These are phyloP conservation scores for Gracilaria vermiculophylla DNA, from an alignment of 23 red algal genomes.

Conservation along the genomic window DNA sequence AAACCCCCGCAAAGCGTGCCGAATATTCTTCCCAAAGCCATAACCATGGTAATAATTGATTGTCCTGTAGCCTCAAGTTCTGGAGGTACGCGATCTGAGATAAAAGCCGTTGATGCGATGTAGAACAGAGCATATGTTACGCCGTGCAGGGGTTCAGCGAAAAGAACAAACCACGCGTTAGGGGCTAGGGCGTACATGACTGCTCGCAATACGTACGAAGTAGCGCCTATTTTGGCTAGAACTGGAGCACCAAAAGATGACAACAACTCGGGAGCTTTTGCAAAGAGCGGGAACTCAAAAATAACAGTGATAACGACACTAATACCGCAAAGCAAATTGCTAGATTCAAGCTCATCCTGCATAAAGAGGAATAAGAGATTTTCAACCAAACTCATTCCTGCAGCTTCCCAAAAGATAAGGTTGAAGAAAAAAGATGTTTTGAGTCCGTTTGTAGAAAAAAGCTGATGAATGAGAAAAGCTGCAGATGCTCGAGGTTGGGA, in stretches of 20 bases:
- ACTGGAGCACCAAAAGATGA: conserved; percentile 32
- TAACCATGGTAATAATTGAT: conserved; percentile 13
- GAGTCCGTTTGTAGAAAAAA: neutral
- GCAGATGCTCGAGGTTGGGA: neutral
- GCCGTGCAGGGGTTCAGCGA: conserved; percentile 75
- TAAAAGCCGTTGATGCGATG: conserved; percentile 37
- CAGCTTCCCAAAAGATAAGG: conserved; percentile 45
- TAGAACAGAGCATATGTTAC: conserved; percentile 60
- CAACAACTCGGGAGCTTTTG: conserved; percentile 15
- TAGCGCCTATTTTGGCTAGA: conserved; percentile 49
- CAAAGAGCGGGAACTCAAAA: conserved; percentile 75
- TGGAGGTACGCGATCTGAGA: conserved; percentile 29
- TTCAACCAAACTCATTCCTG: conserved; percentile 65
- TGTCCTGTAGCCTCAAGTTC: conserved; percentile 59
- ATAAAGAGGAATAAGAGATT: conserved; percentile 68
- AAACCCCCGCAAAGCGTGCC: conserved; percentile 53
- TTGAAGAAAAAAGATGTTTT: conserved; percentile 28
- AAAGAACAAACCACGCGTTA: conserved; percentile 44
- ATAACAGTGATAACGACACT: conserved; percentile 70
- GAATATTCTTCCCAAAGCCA: conserved; percentile 10
- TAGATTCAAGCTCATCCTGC: conserved; percentile 46
- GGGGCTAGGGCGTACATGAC: conserved; percentile 55
- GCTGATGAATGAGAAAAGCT: neutral
- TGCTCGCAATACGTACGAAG: conserved; percentile 51
- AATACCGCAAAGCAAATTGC: conserved; percentile 43